Evolutionary conservation across 2,329 filamentous ascomycete genomes (phyloP).

Genomic region (Fusarium sp.): DNA sequence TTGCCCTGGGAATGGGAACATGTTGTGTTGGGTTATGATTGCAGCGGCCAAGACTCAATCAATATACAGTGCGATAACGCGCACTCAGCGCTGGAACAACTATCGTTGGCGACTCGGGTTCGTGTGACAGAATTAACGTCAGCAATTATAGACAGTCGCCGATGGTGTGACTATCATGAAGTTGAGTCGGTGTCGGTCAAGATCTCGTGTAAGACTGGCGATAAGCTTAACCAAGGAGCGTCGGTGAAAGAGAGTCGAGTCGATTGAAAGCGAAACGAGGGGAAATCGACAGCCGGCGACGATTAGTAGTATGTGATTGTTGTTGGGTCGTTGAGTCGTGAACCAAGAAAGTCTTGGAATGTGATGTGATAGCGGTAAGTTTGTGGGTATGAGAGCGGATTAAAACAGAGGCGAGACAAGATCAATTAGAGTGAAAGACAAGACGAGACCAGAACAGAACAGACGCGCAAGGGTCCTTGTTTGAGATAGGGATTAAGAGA

Average conservation of each 20-base stretch:
- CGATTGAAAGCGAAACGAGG: slow-evolving; percentile 33
- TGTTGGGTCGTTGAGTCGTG: slow-evolving; percentile 39
- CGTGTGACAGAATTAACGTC: slow-evolving; percentile 16
- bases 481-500: slow-evolving; percentile 23
- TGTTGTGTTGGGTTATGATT: slow-evolving; percentile 37
- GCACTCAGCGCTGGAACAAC: slow-evolving; percentile 43
- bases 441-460: slow-evolving; percentile 17
- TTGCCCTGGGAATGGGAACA: slow-evolving; percentile 53
- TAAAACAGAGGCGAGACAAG: slow-evolving; percentile 31
- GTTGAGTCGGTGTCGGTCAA: slow-evolving; percentile 12
- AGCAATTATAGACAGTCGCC: slow-evolving; percentile 30
- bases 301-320: slow-evolving; percentile 33
- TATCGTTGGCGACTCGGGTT: slow-evolving; percentile 21
- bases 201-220: slow-evolving; percentile 19
- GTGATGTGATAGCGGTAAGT: slow-evolving; percentile 18
- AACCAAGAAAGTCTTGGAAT: slow-evolving; percentile 21
- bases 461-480: slow-evolving; percentile 32
- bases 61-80: slow-evolving; percentile 38
- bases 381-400: slow-evolving; percentile 28
- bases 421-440: slow-evolving; percentile 37
- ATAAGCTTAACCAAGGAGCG: slow-evolving; percentile 32
- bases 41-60: slow-evolving; percentile 23
- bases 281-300: slow-evolving; percentile 48
- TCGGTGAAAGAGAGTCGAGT: slow-evolving; percentile 30
- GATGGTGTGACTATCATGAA: slow-evolving; percentile 29